Evolutionary conservation across 345 rosid genomes (phyloP).

Genomic region (Kernera saxatilis): DNA sequence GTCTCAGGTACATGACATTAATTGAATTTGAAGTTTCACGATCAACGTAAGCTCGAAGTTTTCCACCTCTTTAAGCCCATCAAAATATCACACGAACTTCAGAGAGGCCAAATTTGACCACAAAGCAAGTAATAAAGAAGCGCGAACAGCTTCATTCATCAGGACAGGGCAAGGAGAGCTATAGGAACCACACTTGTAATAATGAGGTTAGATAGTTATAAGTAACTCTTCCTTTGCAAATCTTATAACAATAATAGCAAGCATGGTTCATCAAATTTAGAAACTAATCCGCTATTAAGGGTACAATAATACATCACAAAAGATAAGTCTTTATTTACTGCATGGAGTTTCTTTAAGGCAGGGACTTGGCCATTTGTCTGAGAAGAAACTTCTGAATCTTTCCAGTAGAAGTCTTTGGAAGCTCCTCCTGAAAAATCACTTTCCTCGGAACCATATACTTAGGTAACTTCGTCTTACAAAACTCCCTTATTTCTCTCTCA

Average conservation of each 20-base stretch:
- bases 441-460: conserved; percentile 56
- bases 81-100: conserved; percentile 23
- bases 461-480: conserved; percentile 42
- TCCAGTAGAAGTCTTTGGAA: conserved; percentile 60
- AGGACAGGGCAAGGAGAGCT: conserved; percentile 32
- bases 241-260: neutral
- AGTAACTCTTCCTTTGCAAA: neutral
- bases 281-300: conserved; percentile 1
- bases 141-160: conserved; percentile 52
- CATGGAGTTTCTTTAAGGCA: neutral
- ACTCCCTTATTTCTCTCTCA: conserved; percentile 46
- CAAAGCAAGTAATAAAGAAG: too few species aligned
- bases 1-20: too few species aligned
- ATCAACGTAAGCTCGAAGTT: neutral
- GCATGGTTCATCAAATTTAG: neutral
- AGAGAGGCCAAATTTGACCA: conserved; percentile 47
- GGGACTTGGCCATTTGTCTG: conserved; percentile 36
- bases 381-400: conserved; percentile 50
- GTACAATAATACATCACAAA: neutral
- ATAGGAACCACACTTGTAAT: neutral
- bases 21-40: neutral
- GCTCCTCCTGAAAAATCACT: conserved; percentile 43
- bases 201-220: neutral
- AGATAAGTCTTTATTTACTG: neutral
- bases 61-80: neutral